Evolutionary conservation across 352 stramenopile genomes (phyloP).

Genomic region (Pythium insidiosum): DNA sequence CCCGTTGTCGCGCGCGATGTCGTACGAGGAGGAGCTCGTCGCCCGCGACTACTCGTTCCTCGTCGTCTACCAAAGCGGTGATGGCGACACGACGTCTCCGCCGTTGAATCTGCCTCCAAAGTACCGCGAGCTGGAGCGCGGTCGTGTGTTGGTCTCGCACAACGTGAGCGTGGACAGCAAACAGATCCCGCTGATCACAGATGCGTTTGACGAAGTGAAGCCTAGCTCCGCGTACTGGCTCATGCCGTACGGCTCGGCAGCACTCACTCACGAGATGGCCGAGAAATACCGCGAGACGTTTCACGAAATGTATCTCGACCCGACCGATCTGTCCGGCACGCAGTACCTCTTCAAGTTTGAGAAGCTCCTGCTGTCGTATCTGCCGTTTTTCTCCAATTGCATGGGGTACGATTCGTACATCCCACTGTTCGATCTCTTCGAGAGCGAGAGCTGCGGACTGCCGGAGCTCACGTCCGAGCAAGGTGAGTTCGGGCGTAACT

Average conservation of each 20-base stretch:
- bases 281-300: slow-evolving; percentile 96
- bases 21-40: slow-evolving; percentile 72
- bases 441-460: slow-evolving; percentile 87
- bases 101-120: slow-evolving; percentile 94
- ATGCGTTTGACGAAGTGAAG: slow-evolving; percentile 51
- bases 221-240: slow-evolving; percentile 53
- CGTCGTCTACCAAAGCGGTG: slow-evolving; percentile 62
- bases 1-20: slow-evolving; percentile 74
- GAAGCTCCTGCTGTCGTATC: slow-evolving; percentile 88
- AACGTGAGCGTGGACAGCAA: slow-evolving; percentile 81
- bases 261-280: slow-evolving; percentile 81
- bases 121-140: slow-evolving; percentile 89
- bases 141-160: slow-evolving; percentile 90
- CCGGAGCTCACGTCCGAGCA: slow-evolving; percentile 74
- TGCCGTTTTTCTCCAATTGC: slow-evolving; percentile 96
- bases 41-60: slow-evolving; percentile 89
- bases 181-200: slow-evolving; percentile 67
- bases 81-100: slow-evolving; percentile 55
- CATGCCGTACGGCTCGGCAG: slow-evolving; percentile 60
- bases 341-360: slow-evolving; percentile 74
- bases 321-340: slow-evolving; percentile 22
- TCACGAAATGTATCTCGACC: slow-evolving; percentile 78
- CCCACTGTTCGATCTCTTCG: slow-evolving; percentile 89
- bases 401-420: slow-evolving; percentile 95
- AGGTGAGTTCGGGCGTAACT: slow-evolving; percentile 49